Percentiles rank a stretch among this genome's conserved stretches.
phyloP scores from a whole-genome alignment of 257 asterid genomes.

The Echites panduratus region DNA sequence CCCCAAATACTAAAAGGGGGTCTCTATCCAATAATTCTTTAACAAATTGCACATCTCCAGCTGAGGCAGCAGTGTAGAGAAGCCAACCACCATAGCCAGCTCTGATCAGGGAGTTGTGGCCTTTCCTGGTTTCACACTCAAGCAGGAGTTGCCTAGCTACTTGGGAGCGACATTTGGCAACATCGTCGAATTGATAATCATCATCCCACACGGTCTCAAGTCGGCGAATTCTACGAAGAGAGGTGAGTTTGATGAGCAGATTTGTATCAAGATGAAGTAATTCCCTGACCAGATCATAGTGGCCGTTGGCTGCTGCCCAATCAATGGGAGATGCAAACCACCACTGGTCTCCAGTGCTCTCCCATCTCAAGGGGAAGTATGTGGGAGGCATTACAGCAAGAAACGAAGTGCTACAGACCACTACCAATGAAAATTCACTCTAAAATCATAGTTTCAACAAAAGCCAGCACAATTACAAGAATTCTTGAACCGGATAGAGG shows the following conservation, averaged over 20 bases:
- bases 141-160: slow-evolving; percentile 65
- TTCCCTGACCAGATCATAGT: slow-evolving; percentile 75
- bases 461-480: not conserved
- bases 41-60: slow-evolving; percentile 64
- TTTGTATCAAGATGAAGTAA: slow-evolving; percentile 71
- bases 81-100: slow-evolving; percentile 99
- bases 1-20: slow-evolving; percentile 81
- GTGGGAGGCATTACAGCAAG: slow-evolving; percentile 34
- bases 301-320: slow-evolving; percentile 97
- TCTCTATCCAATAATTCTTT: slow-evolving; percentile 55
- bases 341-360: slow-evolving; percentile 87
- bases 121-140: slow-evolving; percentile 45
- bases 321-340: slow-evolving; percentile 98
- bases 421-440: not conserved
- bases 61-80: slow-evolving; percentile 83
- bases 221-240: slow-evolving; percentile 70
- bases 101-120: slow-evolving; percentile 58
- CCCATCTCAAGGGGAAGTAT: slow-evolving; percentile 79
- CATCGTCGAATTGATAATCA: slow-evolving; percentile 43
- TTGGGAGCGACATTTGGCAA: slow-evolving; percentile 56
- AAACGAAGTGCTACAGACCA: not conserved
- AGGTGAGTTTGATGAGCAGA: slow-evolving; percentile 76
- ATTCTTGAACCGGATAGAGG: not conserved
- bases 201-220: slow-evolving; percentile 95
- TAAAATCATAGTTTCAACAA: slow-evolving; percentile 1